These are phyloP conservation scores for Sphaceloma murrayae DNA, from an alignment of 2,329 filamentous ascomycete genomes.

Conservation along the genomic window DNA sequence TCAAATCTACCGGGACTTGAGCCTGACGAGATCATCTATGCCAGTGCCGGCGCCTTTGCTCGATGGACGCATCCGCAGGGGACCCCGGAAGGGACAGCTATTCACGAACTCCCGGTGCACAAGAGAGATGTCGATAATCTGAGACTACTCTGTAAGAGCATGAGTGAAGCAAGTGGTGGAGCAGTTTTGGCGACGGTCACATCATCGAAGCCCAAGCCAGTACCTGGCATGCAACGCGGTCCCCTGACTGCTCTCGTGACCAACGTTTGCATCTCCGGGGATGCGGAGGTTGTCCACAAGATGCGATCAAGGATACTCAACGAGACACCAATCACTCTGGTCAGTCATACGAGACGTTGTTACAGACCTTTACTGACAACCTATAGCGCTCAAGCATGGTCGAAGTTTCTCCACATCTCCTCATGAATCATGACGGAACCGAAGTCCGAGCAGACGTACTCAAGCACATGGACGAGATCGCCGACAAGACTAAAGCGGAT, in stretches of 20 bases:
- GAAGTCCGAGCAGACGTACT: conserved; percentile 63
- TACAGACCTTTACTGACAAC: conserved; percentile 24
- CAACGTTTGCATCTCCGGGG: conserved; percentile 83
- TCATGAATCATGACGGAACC: conserved; percentile 55
- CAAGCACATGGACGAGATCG: conserved; percentile 77
- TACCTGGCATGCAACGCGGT: conserved; percentile 43
- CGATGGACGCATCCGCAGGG: conserved; percentile 82
- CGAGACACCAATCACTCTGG: conserved; percentile 83
- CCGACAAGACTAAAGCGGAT: conserved; percentile 83
- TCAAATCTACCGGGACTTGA: conserved; percentile 88
- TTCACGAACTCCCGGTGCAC: conserved; percentile 87
- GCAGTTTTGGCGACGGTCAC: conserved; percentile 75
- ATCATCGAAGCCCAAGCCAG: conserved; percentile 63
- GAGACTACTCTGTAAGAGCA: conserved; percentile 68
- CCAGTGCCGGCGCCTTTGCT: conserved; percentile 74
- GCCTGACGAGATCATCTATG: conserved; percentile 88
- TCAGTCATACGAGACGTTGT: conserved; percentile 41
- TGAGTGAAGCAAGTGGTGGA: conserved; percentile 55
- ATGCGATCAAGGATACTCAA: conserved; percentile 84
- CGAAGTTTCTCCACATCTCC: conserved; percentile 83
- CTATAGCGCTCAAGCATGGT: conserved; percentile 79
- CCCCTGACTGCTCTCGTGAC: conserved; percentile 49
- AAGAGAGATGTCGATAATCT: conserved; percentile 74
- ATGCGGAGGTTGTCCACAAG: conserved; percentile 78
- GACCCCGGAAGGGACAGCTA: conserved; percentile 64